Base-by-base conservation (phyloP, 371 early-diverging fungal genomes). In the Syncephalastrum contaminatum region DNA sequence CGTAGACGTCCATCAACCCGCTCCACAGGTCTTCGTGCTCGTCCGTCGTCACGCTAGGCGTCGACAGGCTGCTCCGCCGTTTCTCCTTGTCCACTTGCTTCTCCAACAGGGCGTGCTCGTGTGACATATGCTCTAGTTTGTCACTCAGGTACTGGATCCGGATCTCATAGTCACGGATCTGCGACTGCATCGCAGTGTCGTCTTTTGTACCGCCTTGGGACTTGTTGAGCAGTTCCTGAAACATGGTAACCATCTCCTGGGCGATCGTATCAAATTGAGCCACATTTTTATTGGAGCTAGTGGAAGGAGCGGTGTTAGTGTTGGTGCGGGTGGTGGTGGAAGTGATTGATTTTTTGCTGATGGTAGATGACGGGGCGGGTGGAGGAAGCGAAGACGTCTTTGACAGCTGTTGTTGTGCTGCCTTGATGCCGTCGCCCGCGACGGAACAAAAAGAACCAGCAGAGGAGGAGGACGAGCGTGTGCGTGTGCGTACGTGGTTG, bases 101-200 rank as follows among this genome's bases (percentile, higher is more conserved):
- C 48, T 70, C 68, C 27, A 70, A 62, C 14, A 44, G 25, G 36
- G 62, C 66, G 50, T 64, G 64, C 50, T 72, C 73, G 40, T 64
- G 59, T 4, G 73, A 62, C 14, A 66, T 53, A 24, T 70, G 73
- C n/a, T 72, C 73, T 16, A 74, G 36, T 43, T 70, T 66, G 6
- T 64, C 49, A 5, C 64, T 60, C 13, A 74, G 53, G 36, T 68
- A 69, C 43, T 66, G 66, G 6, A 74, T 66, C 14, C 75, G 66
- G 10, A 70, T 69, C 43, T 74, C 71, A 50, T 70, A 70, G 40
- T 74, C 74, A 18, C 71, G 45, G 20, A 59, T 13, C 25, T 53
- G 53, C 1, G 59, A 43, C 19, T 40, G 15, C 42, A 44, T 47
- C 5, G 30, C 30, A 2, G 21, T 46, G 8, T 47, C 53, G 16